Evolutionary conservation across 768 basidiomycete genomes (phyloP), one percentile per base, ranked within the genome.

Genomic region (Leccinum rimulosum): DNA sequence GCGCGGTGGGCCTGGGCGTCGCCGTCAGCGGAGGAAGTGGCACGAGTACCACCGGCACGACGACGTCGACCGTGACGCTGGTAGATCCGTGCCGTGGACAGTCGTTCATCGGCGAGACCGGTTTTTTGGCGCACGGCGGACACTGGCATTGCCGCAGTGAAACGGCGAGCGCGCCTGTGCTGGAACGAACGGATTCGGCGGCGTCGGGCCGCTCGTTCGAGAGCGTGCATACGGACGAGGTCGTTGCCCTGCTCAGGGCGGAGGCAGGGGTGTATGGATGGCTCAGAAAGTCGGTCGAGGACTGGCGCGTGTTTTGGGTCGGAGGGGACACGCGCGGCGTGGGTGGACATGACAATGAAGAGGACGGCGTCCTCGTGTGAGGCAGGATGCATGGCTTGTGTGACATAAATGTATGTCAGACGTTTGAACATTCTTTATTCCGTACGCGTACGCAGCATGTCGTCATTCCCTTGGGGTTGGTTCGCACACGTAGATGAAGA

Each of bases 271-370:
- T 88, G 6, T 94, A 93, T 69, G 91, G 83, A 0, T 93, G 91
- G 91, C 80, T 84, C 73, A 75, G 84, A 64, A 91, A 87, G 66
- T 91, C 87, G 15, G 61, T 77, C 4, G 82, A 85, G 55, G 91
- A 94, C 66, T 94, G 85, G 82, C 77, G 91, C 22, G 82, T 93
- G 12, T 86, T 93, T 68, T 94, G 91, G 91, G 74, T 92, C 10
- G 91, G 91, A 0, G 89, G 89, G 22, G 75, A 75, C 64, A 72
- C 68, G 38, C 74, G 56, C 55, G 73, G 66, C 15, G 61, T 70
- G 63, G 62, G 71, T 66, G 58, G 52, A 22, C 6, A 50, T 10
- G 50, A 55, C 27, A 71, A 71, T 6, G 74, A 74, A 31, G 73
- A 73, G 12, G 71, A 75, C 35, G 66, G 68, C 30, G 25, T 72